Conservation (phyloP, 768 basidiomycete genomes). For the Artomyces pyxidatus region DNA sequence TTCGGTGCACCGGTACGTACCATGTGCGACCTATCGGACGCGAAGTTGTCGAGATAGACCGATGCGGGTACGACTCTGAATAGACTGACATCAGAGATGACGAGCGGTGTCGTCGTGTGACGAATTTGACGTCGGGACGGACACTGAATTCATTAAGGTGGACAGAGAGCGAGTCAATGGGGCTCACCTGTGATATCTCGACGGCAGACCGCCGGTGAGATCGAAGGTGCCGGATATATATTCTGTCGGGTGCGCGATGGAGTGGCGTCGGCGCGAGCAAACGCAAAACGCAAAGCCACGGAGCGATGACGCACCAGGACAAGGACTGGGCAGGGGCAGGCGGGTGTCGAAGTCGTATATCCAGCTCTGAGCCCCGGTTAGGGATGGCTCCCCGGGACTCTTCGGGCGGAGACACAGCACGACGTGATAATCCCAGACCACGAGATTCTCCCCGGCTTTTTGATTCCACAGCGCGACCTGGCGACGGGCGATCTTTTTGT, state of each 20-base stretch:
- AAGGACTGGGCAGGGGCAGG: constrained; percentile 42
- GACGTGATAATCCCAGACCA: constrained; percentile 76
- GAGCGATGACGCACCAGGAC: constrained; percentile 33
- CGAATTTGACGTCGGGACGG: not conserved
- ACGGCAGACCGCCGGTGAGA: constrained; percentile 3
- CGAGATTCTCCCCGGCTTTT: constrained; percentile 31
- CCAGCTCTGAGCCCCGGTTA: constrained; percentile 29
- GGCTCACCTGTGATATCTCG: constrained; percentile 13
- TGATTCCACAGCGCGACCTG: constrained; percentile 65
- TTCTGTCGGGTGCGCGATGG: no score
- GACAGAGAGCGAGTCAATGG: not conserved
- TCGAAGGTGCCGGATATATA: constrained; percentile 24
- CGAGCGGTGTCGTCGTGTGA: not conserved
- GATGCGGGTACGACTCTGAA: constrained; percentile 54
- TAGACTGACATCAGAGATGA: no score
- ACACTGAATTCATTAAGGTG: not conserved
- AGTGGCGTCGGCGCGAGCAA: no score
- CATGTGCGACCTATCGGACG: constrained; percentile 75
- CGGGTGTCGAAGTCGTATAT: constrained; percentile 64
- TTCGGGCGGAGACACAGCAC: constrained; percentile 41
- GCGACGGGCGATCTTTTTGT: not conserved
- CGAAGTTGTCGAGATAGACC: constrained; percentile 50
- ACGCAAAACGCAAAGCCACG: not conserved
- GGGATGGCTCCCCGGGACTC: not conserved
- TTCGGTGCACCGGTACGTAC: constrained; percentile 25